phyloP scores from a whole-genome alignment of 2,329 filamentous ascomycete genomes.

The Hymenoscyphus repandus region DNA sequence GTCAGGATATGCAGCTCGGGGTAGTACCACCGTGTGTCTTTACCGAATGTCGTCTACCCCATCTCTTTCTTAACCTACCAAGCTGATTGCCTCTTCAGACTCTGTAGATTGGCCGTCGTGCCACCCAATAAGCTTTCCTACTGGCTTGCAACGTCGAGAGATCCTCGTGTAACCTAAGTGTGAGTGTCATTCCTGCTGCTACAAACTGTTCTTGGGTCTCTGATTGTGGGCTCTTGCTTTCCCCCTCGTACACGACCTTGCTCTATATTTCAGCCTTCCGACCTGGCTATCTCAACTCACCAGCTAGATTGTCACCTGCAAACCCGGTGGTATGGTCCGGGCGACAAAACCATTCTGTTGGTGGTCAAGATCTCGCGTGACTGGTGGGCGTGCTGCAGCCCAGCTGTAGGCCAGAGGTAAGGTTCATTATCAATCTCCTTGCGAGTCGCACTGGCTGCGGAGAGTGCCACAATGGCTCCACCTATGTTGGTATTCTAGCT shows the following conservation, averaged over 20 bases:
- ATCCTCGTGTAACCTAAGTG: too few relatives aligned
- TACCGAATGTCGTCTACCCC: too few relatives aligned
- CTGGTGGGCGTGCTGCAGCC: constrained; percentile 1
- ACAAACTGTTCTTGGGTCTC: too few relatives aligned
- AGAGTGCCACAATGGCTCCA: background rate
- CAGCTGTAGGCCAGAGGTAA: background rate
- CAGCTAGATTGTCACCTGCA: background rate
- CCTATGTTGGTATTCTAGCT: background rate
- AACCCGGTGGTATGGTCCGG: constrained; percentile 10
- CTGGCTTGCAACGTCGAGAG: too few relatives aligned
- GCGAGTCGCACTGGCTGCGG: too few relatives aligned
- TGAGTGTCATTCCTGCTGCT: too few relatives aligned
- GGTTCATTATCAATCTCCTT: background rate
- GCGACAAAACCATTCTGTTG: constrained; percentile 2
- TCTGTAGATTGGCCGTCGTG: too few relatives aligned
- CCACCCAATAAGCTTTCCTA: too few relatives aligned
- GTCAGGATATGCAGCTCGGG: too few relatives aligned
- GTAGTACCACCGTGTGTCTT: too few relatives aligned
- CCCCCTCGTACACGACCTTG: background rate
- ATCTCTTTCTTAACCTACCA: too few relatives aligned
- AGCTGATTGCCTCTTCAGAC: too few relatives aligned
- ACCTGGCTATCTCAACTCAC: background rate
- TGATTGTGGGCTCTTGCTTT: background rate
- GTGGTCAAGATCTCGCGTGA: background rate
- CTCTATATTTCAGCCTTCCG: background rate